phyloP scores from a whole-genome alignment of 164 flowering plant species.

The Hamamelis virginiana region DNA sequence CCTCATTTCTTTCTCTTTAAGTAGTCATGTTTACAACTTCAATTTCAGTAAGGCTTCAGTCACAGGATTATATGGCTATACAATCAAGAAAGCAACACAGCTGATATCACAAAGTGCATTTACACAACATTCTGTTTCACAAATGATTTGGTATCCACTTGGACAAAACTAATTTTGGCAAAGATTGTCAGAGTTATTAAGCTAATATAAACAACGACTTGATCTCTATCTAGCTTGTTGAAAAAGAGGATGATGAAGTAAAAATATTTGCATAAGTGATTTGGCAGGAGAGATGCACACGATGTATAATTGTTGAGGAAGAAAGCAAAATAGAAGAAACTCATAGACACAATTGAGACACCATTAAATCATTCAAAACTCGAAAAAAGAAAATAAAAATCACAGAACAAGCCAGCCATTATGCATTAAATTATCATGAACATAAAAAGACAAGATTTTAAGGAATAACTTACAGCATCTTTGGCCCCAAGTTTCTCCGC shows the following conservation, averaged over 20 bases:
- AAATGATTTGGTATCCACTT: background rate
- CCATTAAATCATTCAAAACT: background rate
- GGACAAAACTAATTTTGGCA: background rate
- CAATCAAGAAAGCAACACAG: background rate
- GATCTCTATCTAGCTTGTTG: background rate
- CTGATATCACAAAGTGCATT: background rate
- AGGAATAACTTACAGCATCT: slow-evolving; percentile 59
- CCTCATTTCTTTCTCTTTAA: no score
- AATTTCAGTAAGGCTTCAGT: no score
- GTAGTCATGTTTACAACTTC: no score
- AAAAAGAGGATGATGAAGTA: background rate
- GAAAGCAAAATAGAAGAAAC: background rate
- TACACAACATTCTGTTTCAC: no score
- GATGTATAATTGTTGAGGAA: no score
- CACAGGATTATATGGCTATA: no score
- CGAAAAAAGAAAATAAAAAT: background rate
- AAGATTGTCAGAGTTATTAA: background rate
- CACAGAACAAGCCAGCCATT: background rate
- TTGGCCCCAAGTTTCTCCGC: slow-evolving; percentile 84
- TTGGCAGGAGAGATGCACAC: background rate
- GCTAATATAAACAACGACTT: background rate
- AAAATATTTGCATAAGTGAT: background rate
- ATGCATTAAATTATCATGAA: background rate
- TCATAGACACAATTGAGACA: background rate
- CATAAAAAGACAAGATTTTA: background rate